Evolutionary conservation across 2,329 filamentous ascomycete species (phyloP), one percentile per base, ranked within the genome.

Genomic region (Pleurostoma richardsiae): DNA sequence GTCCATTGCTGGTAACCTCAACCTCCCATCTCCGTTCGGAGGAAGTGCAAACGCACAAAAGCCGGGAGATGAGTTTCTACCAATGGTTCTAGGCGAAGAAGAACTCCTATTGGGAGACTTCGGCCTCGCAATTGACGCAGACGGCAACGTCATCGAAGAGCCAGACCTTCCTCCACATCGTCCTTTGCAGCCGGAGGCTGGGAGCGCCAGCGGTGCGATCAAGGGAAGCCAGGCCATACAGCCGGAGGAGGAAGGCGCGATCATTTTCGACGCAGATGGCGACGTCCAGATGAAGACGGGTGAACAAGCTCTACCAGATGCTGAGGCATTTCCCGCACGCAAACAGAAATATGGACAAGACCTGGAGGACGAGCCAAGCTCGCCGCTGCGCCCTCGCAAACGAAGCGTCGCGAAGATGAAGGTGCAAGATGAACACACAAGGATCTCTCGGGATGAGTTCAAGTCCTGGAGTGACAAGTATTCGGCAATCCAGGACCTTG

Each of bases 401-500:
- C 19, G 19, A 19, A 19, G 19, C 19, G 19, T 19, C 19, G 19
- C 19, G 19, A 19, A 19, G 19, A 19, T 19, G 33, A 40, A 40
- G 26, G 38, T 29, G 19, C 50, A 45, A 42, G 41, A 47, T 29
- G 33, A 45, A 36, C 54, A 49, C 28, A 39, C 30, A 26, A 40
- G 49, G 30, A 29, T 78, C 7, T 56, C 67, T 7, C 56, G 64
- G 47, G 55, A 52, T 10, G 62, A 67, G 44, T 58, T 74, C 42
- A 66, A 62, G 46, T 46, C 51, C 4, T 78, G 74, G 75, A 57
- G 62, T 44, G 46, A 52, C 1, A 56, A 72, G 39, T 79, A 80
- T 47, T 49, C 70, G 6, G 51, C 61, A 8, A 85, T 83, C 52
- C 90, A 88, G 79, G 55, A 63, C 29, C 60, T 54, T 19, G 53